These are phyloP conservation scores for Bryum argenteum DNA, from an alignment of 225 moss, liverwort and hornwort genomes.

Conservation along the genomic window DNA sequence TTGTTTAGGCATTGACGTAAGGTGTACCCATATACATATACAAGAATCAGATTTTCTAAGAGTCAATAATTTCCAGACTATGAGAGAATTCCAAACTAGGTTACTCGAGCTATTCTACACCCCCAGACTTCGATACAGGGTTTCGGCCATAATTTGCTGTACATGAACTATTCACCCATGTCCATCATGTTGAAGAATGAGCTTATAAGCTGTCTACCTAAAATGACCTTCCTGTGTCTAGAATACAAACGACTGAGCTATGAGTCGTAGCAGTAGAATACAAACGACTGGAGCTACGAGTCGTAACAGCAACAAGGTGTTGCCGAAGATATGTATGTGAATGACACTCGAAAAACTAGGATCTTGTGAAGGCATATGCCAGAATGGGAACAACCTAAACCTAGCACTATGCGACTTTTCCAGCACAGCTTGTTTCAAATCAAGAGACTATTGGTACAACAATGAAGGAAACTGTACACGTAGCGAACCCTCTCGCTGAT, in stretches of 20 bases:
- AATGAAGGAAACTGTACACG: constrained; percentile 31
- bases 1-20: too few species aligned
- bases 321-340: not conserved
- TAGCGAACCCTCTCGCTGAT: constrained; percentile 11
- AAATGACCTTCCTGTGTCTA: constrained; percentile 27
- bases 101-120: constrained; percentile 18
- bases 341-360: constrained; percentile 18
- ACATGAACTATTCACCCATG: not conserved
- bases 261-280: constrained; percentile 28
- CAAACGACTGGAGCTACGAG: constrained; percentile 22
- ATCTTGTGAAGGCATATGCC: constrained; percentile 19
- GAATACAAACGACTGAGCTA: constrained; percentile 27
- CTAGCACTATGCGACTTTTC: constrained; percentile 13
- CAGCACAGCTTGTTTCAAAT: constrained; percentile 11
- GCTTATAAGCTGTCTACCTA: constrained; percentile 21
- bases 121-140: constrained; percentile 19
- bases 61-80: too few species aligned
- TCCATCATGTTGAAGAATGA: constrained; percentile 20
- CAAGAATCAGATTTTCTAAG: too few species aligned
- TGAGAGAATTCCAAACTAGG: too few species aligned
- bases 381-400: constrained; percentile 16
- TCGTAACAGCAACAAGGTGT: constrained; percentile 13
- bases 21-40: too few species aligned
- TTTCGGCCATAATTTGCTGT: constrained; percentile 7
- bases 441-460: constrained; percentile 33